Conservation (phyloP, 208 protist species). For the Crithidia expoeki region DNA sequence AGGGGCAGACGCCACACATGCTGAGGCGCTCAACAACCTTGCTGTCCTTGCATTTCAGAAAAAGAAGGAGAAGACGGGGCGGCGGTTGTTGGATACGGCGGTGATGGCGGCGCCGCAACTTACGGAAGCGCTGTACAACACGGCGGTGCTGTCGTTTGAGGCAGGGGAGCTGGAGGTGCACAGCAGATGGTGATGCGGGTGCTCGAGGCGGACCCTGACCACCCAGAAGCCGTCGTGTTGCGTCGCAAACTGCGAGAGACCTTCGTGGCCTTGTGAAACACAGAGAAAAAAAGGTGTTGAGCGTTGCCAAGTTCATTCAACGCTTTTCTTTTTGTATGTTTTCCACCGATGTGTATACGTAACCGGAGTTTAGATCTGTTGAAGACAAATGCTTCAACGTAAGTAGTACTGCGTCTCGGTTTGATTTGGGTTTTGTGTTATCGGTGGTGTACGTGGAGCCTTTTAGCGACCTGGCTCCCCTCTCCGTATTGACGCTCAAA, state of each 20-base stretch:
- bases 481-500: no score
- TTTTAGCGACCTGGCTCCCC: no score
- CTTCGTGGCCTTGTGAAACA: conserved; percentile 55
- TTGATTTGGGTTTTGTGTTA: no score
- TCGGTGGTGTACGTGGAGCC: no score
- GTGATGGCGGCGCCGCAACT: conserved; percentile 69
- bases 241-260: conserved; percentile 56
- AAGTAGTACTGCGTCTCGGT: no score
- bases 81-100: conserved; percentile 76
- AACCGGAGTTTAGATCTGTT: neutral
- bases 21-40: conserved; percentile 95
- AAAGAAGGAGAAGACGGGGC: conserved; percentile 54
- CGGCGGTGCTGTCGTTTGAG: conserved; percentile 72
- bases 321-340: conserved; percentile 16
- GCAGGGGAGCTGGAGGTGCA: conserved; percentile 83
- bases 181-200: conserved; percentile 63
- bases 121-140: conserved; percentile 94
- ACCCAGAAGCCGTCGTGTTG: conserved; percentile 80
- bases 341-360: neutral
- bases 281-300: neutral
- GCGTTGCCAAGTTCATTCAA: no score
- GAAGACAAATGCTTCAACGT: neutral
- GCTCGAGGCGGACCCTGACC: conserved; percentile 82
- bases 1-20: conserved; percentile 85
- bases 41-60: conserved; percentile 72